Percentiles rank a stretch among this genome's conserved stretches.
These are phyloP conservation scores for Phytophthora litchii DNA, from an alignment of 352 stramenopile genomes.

Conservation along the genomic window DNA sequence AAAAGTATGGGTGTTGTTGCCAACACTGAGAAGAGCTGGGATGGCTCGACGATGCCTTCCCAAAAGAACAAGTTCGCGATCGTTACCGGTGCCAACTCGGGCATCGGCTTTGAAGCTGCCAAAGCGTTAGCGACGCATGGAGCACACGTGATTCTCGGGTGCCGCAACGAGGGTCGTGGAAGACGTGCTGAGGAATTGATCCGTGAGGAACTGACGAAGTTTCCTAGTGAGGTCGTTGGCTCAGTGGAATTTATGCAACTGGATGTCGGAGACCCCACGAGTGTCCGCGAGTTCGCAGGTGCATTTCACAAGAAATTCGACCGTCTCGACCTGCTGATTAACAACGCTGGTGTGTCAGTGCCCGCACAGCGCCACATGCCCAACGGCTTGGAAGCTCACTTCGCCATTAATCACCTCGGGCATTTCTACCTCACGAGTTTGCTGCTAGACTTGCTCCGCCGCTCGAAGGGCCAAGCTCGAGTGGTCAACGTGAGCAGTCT, in stretches of 20 bases:
- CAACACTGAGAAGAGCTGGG: constrained; percentile 29
- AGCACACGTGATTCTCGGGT: constrained; percentile 76
- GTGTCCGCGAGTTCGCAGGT: constrained; percentile 46
- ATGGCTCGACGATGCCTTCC: constrained; percentile 35
- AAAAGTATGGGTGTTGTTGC: constrained; percentile 15
- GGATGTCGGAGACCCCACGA: constrained; percentile 38
- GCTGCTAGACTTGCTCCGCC: constrained; percentile 47
- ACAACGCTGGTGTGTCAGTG: constrained; percentile 73
- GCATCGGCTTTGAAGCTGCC: constrained; percentile 77
- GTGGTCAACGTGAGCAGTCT: constrained; percentile 63
- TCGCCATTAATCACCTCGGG: constrained; percentile 76
- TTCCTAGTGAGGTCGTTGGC: constrained; percentile 22
- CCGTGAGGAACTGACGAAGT: constrained; percentile 18
- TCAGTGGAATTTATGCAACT: constrained; percentile 65
- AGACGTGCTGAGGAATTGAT: constrained; percentile 40
- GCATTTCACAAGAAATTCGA: constrained; percentile 43
- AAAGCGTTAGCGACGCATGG: constrained; percentile 56
- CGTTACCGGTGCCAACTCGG: constrained; percentile 78
- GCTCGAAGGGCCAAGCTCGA: constrained; percentile 39
- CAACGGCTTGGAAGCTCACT: constrained; percentile 64
- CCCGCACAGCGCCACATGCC: constrained; percentile 37
- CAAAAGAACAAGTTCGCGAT: constrained; percentile 65
- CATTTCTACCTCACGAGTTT: constrained; percentile 69
- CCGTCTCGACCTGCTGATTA: constrained; percentile 70
- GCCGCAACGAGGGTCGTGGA: constrained; percentile 53